Percentiles rank a stretch among this genome's conserved stretches.
Evolutionary conservation across 805 yeast species (phyloP).

Genomic region (Saccharomycopsis sp.): DNA sequence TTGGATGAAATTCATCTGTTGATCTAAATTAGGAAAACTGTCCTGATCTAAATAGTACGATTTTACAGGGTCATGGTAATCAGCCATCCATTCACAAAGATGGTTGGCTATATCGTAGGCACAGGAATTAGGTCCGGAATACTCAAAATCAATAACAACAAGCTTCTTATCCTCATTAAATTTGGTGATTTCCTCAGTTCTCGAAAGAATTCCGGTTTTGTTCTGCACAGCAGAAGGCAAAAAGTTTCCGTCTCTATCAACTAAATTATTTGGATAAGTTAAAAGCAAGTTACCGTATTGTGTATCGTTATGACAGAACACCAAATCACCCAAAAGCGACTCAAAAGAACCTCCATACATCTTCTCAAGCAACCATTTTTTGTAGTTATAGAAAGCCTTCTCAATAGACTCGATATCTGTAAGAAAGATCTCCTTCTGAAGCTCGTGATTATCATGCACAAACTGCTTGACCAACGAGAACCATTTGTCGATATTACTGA

Average conservation of each 20-base stretch:
- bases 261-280: slow-evolving; percentile 36
- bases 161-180: slow-evolving; percentile 58
- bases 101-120: slow-evolving; percentile 92
- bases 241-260: slow-evolving; percentile 26
- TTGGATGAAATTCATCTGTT: slow-evolving; percentile 63
- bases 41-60: slow-evolving; percentile 47
- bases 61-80: slow-evolving; percentile 62
- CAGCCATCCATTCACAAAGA: slow-evolving; percentile 95
- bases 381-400: slow-evolving; percentile 43
- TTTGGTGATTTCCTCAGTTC: not conserved
- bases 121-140: slow-evolving; percentile 84
- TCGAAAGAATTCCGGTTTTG: not conserved
- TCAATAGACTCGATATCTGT: slow-evolving; percentile 47
- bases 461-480: slow-evolving; percentile 37
- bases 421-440: slow-evolving; percentile 35
- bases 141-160: slow-evolving; percentile 95
- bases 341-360: slow-evolving; percentile 34
- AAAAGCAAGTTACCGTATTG: slow-evolving; percentile 91
- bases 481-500: slow-evolving; percentile 76
- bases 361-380: slow-evolving; percentile 51
- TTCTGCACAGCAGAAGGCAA: not conserved
- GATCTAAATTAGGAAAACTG: slow-evolving; percentile 60
- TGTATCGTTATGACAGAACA: slow-evolving; percentile 92
- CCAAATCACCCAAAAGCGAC: slow-evolving; percentile 43
- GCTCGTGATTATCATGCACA: slow-evolving; percentile 36